phyloP scores from a whole-genome alignment of 2,329 filamentous ascomycete genomes.

The Calonectria crousiana region DNA sequence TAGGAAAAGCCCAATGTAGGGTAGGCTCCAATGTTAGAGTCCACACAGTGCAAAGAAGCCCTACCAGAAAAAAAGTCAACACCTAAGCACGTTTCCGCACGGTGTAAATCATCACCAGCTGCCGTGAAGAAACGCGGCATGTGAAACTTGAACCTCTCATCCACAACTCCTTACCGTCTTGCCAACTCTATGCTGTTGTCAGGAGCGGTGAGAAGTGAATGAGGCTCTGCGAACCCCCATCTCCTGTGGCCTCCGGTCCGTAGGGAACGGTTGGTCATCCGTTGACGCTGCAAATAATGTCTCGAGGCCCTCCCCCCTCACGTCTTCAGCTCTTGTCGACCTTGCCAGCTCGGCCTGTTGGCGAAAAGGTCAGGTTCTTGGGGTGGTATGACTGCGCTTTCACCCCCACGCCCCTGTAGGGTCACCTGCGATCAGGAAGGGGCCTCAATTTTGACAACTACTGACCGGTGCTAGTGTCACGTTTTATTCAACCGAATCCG shows the following conservation, averaged over 20 bases:
- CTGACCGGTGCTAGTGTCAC: constrained; percentile 57
- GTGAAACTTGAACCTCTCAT: constrained; percentile 10
- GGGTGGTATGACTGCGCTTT: constrained; percentile 77
- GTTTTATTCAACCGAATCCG: constrained; percentile 65
- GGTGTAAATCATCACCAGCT: constrained; percentile 4
- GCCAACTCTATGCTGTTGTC: background rate
- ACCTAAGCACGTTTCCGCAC: background rate
- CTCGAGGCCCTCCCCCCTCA: constrained; percentile 72
- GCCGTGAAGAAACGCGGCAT: background rate
- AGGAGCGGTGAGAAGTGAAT: background rate
- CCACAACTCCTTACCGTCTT: background rate
- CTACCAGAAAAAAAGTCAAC: too few species aligned
- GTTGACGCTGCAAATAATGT: constrained; percentile 54
- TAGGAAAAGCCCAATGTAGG: background rate
- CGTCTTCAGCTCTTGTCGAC: constrained; percentile 74
- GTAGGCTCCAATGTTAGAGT: background rate
- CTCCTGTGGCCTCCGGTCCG: constrained; percentile 24
- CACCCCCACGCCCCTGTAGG: constrained; percentile 5
- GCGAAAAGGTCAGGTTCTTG: constrained; percentile 90
- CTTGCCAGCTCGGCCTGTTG: constrained; percentile 63
- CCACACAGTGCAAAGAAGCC: constrained; percentile 3
- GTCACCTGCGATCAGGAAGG: constrained; percentile 7
- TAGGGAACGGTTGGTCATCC: background rate
- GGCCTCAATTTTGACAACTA: constrained; percentile 40
- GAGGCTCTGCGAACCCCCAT: background rate